phyloP scores from a whole-genome alignment of 2,329 filamentous ascomycete genomes.

The Cercospora sesami region DNA sequence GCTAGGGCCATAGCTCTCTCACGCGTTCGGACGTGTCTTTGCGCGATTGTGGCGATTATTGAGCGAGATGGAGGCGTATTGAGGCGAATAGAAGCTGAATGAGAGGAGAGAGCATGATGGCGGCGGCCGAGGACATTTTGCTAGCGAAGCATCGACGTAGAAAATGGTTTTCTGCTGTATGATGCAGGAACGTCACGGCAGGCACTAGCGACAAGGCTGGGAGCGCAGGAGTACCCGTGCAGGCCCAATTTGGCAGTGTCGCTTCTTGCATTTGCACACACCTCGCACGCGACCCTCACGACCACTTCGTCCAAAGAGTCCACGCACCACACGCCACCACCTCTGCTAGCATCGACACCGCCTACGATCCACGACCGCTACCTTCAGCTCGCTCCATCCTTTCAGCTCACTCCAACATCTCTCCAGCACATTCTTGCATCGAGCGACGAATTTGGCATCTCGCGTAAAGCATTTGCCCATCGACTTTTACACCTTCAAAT shows the following conservation, averaged over 20 bases:
- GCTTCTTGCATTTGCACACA: slow-evolving; percentile 3
- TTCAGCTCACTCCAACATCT: neutral
- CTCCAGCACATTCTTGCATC: slow-evolving; percentile 3
- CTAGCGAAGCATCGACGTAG: neutral
- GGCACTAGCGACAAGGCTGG: neutral
- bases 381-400: neutral
- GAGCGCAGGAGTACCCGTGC: neutral
- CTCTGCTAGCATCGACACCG: neutral
- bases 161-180: neutral
- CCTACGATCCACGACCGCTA: neutral
- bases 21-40: slow-evolving; percentile 1
- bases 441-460: slow-evolving; percentile 3
- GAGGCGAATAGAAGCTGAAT: neutral
- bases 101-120: neutral
- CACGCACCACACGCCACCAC: neutral
- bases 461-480: slow-evolving; percentile 10
- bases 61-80: neutral
- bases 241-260: neutral
- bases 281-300: neutral
- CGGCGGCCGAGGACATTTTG: neutral
- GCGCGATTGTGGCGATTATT: neutral
- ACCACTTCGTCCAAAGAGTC: slow-evolving; percentile 1
- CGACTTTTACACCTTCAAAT: slow-evolving; percentile 27
- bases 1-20: neutral
- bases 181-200: neutral